Percentiles rank a stretch among this genome's conserved stretches.
These are phyloP conservation scores for Saccharomycopsis sp. DNA, from an alignment of 805 yeast genomes.

Conservation along the genomic window DNA sequence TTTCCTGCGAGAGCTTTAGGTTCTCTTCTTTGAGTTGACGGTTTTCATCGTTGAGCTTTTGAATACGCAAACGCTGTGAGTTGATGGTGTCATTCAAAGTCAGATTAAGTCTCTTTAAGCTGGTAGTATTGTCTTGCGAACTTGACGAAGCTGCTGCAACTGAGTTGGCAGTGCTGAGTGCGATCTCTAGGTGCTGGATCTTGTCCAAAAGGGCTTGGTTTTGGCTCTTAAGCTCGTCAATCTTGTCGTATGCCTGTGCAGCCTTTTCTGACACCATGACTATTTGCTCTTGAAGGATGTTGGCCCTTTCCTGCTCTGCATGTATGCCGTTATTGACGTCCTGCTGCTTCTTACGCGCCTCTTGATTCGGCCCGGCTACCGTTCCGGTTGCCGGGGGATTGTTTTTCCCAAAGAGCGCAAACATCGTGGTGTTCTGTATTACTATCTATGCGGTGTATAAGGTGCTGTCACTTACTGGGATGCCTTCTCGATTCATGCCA, in stretches of 20 bases:
- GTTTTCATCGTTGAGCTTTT: slow-evolving; percentile 6
- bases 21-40: slow-evolving; percentile 3
- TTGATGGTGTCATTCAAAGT: background rate
- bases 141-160: background rate
- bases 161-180: background rate
- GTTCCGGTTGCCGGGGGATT: background rate
- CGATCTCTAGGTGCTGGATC: slow-evolving; percentile 13
- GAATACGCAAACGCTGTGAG: background rate
- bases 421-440: background rate
- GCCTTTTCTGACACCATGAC: slow-evolving; percentile 19
- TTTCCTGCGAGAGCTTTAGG: slow-evolving; percentile 6
- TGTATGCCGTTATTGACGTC: slow-evolving; percentile 8
- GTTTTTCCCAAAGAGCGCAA: background rate
- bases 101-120: background rate
- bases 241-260: slow-evolving; percentile 20
- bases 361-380: background rate
- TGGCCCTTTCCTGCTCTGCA: slow-evolving; percentile 21
- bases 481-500: no score
- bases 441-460: background rate
- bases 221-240: slow-evolving; percentile 16
- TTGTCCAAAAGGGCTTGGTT: slow-evolving; percentile 17
- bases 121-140: background rate
- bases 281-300: slow-evolving; percentile 20
- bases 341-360: background rate
- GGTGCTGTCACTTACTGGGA: no score